Evolutionary conservation across 2,329 filamentous ascomycete species (phyloP), one percentile per base, ranked within the genome.

Genomic region (Cladosporium austrohemisphaericum): DNA sequence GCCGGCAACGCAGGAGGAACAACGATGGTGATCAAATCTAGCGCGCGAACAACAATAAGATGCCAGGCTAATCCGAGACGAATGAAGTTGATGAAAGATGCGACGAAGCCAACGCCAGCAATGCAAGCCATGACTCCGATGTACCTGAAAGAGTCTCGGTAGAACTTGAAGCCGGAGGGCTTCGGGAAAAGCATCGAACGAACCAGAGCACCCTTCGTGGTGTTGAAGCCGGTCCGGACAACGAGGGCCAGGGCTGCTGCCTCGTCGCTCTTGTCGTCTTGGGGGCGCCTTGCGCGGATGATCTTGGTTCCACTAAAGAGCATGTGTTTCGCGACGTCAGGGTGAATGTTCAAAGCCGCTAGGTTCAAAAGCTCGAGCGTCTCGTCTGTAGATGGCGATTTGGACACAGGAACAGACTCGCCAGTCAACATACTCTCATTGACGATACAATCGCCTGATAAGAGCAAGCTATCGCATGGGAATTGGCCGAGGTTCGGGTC

Each of bases 401-500:
- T 98, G 2, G 91, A 95, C 1, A 98, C 92, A 2, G 93, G 94
- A 4, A 98, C 91, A 32, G 93, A 97, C 74, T 98, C 93, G 51
- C 92, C 82, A 31, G 93, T 98, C 28, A 98, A 80, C 93, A 98
- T 98, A 71, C 93, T 97, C 70, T 98, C 93, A 62, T 98, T 98
- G 57, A 98, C 91, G 55, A 98, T 97, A 62, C 91, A 96, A 69
- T 98, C 94, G 32, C 93, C 94, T 45, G 88, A 88, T 0, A 98
- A 77, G 5, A 98, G 73, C 26, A 98, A 73, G 66, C 92, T 95
- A 67, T 98, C 93, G 61, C 88, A 93, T 1, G 93, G 93, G 54
- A 97, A 86, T 59, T 95, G 88, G 3, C 81, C 81, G 20, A 98
- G 75, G 13, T 85, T 89, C 2, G 93, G 93, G 67, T 98, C 94